A percentile compares a stretch with the other conserved stretches of the same genome.
phyloP scores from a whole-genome alignment of 2,329 filamentous ascomycete species.

The Exophiala bonariae region DNA sequence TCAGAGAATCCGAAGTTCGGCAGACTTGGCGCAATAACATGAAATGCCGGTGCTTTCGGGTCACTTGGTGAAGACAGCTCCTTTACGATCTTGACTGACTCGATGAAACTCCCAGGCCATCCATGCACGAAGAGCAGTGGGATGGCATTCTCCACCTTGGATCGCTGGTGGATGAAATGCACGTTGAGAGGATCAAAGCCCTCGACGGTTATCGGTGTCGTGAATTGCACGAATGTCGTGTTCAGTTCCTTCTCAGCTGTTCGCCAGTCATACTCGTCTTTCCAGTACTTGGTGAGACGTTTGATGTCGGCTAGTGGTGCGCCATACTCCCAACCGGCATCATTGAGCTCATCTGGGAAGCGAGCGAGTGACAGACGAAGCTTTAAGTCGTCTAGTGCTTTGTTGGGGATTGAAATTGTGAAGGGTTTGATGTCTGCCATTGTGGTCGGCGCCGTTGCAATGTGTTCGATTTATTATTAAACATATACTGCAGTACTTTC shows the following conservation, averaged over 20 bases:
- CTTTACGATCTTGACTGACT: constrained; percentile 33
- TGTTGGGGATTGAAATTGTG: constrained; percentile 35
- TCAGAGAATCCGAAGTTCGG: constrained; percentile 30
- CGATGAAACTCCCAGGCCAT: constrained; percentile 39
- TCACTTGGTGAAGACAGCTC: constrained; percentile 27
- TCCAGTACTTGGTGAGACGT: constrained; percentile 37
- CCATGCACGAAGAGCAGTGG: constrained; percentile 39
- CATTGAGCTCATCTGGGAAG: constrained; percentile 4
- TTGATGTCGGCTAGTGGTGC: constrained; percentile 40
- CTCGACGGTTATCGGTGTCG: constrained; percentile 47
- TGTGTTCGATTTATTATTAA: no score
- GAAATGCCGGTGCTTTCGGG: constrained; percentile 29
- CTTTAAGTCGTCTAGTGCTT: constrained; percentile 34
- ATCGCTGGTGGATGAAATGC: constrained; percentile 28
- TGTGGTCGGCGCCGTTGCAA: no score
- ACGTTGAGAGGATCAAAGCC: constrained; percentile 65
- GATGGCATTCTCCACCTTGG: constrained; percentile 30
- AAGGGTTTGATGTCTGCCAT: constrained; percentile 20
- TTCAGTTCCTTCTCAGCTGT: constrained; percentile 60
- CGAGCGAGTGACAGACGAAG: constrained; percentile 34
- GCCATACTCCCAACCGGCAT: constrained; percentile 25
- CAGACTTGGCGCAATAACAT: constrained; percentile 31
- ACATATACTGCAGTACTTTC: no score
- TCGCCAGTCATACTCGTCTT: constrained; percentile 59
- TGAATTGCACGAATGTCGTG: constrained; percentile 55